A percentile compares a stretch with the other conserved stretches of the same genome.
Conservation (phyloP, 1,139 yeast species). For the Diutina scorzettiae region DNA sequence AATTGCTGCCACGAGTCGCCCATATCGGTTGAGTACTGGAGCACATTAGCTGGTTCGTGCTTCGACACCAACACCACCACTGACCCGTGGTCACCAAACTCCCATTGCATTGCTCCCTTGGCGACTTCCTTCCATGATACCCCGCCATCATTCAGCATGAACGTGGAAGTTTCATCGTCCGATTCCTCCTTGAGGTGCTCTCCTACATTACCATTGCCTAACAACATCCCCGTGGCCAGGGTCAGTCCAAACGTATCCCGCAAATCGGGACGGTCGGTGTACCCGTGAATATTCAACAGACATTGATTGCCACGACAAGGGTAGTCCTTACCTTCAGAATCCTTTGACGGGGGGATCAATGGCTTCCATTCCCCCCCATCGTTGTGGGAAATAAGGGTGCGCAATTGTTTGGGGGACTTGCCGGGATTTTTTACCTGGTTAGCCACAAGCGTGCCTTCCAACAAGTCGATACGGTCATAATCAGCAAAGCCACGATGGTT, state of each 20-base stretch:
- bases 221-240: slow-evolving; percentile 77
- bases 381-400: slow-evolving; percentile 69
- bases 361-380: slow-evolving; percentile 88
- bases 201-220: slow-evolving; percentile 91
- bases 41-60: slow-evolving; percentile 40
- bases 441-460: slow-evolving; percentile 79
- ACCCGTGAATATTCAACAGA: slow-evolving; percentile 81
- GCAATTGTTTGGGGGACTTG: slow-evolving; percentile 41
- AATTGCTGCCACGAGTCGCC: slow-evolving; percentile 69
- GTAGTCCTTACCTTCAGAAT: slow-evolving; percentile 49
- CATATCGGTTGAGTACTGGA: slow-evolving; percentile 64
- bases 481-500: slow-evolving; percentile 69
- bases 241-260: slow-evolving; percentile 83
- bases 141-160: slow-evolving; percentile 81
- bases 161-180: slow-evolving; percentile 50
- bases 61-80: slow-evolving; percentile 61
- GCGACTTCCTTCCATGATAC: slow-evolving; percentile 71
- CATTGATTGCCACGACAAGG: slow-evolving; percentile 47
- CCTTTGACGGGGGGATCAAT: slow-evolving; percentile 53
- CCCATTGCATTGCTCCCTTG: slow-evolving; percentile 81
- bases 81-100: slow-evolving; percentile 91
- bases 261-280: slow-evolving; percentile 71
- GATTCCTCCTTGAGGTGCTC: slow-evolving; percentile 30
- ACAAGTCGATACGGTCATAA: slow-evolving; percentile 70
- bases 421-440: slow-evolving; percentile 55